A percentile compares a stretch with the other conserved stretches of the same genome.
Conservation (phyloP, 805 yeast genomes). For the Yarrowia keelungensis region DNA sequence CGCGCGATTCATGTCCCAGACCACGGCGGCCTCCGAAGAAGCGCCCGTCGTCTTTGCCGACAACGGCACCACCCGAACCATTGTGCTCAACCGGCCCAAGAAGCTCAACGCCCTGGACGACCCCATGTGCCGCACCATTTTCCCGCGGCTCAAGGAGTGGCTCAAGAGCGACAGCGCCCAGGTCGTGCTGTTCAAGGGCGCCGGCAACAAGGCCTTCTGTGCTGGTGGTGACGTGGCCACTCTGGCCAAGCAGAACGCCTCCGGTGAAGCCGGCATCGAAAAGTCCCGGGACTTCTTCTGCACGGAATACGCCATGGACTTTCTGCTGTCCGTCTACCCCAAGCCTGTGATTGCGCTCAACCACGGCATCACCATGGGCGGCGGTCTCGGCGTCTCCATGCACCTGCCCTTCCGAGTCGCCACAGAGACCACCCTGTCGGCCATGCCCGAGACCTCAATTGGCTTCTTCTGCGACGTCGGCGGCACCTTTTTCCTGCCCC, state of each 20-base stretch:
- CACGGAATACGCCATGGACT: slow-evolving; percentile 81
- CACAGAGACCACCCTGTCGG: slow-evolving; percentile 88
- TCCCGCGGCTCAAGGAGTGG: slow-evolving; percentile 78
- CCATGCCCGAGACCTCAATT: slow-evolving; percentile 98
- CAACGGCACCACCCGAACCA: slow-evolving; percentile 69
- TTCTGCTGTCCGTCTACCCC: slow-evolving; percentile 75
- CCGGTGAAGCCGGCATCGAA: slow-evolving; percentile 56
- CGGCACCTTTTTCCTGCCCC: slow-evolving; percentile 85
- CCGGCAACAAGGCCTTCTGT: slow-evolving; percentile 73
- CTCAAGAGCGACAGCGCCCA: slow-evolving; percentile 70
- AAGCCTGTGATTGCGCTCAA: slow-evolving; percentile 87
- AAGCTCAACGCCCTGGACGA: slow-evolving; percentile 86
- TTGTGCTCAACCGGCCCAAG: slow-evolving; percentile 77
- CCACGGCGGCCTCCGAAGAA: slow-evolving; percentile 41
- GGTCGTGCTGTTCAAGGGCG: slow-evolving; percentile 70
- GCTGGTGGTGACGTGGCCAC: slow-evolving; percentile 96
- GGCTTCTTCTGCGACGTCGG: slow-evolving; percentile 98
- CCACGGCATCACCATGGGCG: slow-evolving; percentile 97
- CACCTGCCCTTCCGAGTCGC: slow-evolving; percentile 93
- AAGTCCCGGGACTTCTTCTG: slow-evolving; percentile 74
- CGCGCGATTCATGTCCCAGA: slow-evolving; percentile 38
- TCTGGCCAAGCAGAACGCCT: slow-evolving; percentile 58
- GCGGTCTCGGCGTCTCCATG: slow-evolving; percentile 91
- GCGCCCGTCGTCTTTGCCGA: slow-evolving; percentile 70
- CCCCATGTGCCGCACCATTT: slow-evolving; percentile 74